These are phyloP conservation scores for Buxus sempervirens DNA, from an alignment of 164 flowering plant genomes.

Conservation along the genomic window DNA sequence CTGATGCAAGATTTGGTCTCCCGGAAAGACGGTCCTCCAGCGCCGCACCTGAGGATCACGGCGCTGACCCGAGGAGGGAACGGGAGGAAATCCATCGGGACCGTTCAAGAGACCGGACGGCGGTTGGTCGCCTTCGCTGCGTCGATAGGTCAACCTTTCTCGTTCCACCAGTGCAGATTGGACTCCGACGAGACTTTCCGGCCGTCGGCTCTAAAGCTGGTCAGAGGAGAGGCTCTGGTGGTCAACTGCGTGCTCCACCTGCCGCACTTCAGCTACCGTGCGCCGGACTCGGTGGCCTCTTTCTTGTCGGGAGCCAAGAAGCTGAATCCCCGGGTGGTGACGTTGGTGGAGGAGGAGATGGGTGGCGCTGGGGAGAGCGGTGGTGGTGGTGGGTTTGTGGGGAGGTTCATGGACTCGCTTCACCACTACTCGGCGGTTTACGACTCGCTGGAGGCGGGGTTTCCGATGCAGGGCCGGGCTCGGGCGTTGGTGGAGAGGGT, in stretches of 20 bases:
- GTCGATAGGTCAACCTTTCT: slow-evolving; percentile 63
- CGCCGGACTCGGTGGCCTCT: slow-evolving; percentile 52
- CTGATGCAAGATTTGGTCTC: slow-evolving; percentile 69
- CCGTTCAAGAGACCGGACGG: slow-evolving; percentile 71
- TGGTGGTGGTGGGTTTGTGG: slow-evolving; percentile 38
- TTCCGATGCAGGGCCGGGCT: slow-evolving; percentile 61
- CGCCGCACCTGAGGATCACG: slow-evolving; percentile 68
- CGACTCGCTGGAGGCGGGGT: slow-evolving; percentile 76
- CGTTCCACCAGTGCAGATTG: slow-evolving; percentile 66
- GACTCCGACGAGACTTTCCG: slow-evolving; percentile 61
- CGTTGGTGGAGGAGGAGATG: slow-evolving; percentile 72
- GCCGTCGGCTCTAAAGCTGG: slow-evolving; percentile 50
- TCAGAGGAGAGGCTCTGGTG: slow-evolving; percentile 62
- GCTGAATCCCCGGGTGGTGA: slow-evolving; percentile 49
- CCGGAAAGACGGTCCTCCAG: slow-evolving; percentile 45
- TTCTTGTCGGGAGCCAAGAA: slow-evolving; percentile 50
- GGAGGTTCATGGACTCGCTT: slow-evolving; percentile 63
- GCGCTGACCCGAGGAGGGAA: slow-evolving; percentile 50
- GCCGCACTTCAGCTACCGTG: slow-evolving; percentile 53
- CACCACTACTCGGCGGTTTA: slow-evolving; percentile 72
- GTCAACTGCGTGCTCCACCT: slow-evolving; percentile 71
- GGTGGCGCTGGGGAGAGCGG: slow-evolving; percentile 18
- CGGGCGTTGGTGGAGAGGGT: slow-evolving; percentile 63
- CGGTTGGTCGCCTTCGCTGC: slow-evolving; percentile 65
- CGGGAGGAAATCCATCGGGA: slow-evolving; percentile 40